Base-by-base conservation (phyloP, 2,329 filamentous ascomycete genomes). In the Xylariales sp. region DNA sequence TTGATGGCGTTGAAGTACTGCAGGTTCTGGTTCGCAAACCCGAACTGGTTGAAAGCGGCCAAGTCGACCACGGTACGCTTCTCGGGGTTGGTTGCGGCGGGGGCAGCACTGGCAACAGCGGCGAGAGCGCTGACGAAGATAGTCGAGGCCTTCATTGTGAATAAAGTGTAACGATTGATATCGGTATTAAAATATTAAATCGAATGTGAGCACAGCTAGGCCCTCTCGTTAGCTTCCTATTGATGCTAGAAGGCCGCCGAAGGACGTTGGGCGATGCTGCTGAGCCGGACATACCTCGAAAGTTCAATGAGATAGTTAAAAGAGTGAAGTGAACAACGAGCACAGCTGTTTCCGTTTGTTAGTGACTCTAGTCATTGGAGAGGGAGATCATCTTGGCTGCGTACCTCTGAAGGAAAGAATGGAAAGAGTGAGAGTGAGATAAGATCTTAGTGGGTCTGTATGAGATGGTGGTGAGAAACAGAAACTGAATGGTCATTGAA, bases 71-170 rank as follows among this genome's bases (percentile, higher is more conserved):
- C 8, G 32, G 6, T 49, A 48, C 73, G 72, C 72, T 77, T 77
- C 66, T 78, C 72, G 30, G 58, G 30, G 46, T 58, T 30, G 32
- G 57, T 66, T 30, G 55, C 63, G 65, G 80, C 73, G 50, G 84
- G 83, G 56, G 82, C 82, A 58, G 83, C 83, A 61, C 75, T 71
- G 69, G 78, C 82, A 69, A 85, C 74, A 69, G 83, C 81, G 71
- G 83, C 83, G 62, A 85, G 78, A 65, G 79, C 78, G 75, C 81
- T 78, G 75, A 80, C 74, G 77, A 86, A 67, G 77, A 86, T 74
- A 70, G 79, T 80, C 59, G 81, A 76, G 78, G 80, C 77, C 82
- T 85, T 84, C 84, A 86, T 86, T 72, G 81, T 85, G 81, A 77
- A 67, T 48, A 30, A 64, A 71, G 73, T 72, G 64, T 70, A 72